phyloP scores from a whole-genome alignment of 345 rosid genomes.

The Salix udensis region DNA sequence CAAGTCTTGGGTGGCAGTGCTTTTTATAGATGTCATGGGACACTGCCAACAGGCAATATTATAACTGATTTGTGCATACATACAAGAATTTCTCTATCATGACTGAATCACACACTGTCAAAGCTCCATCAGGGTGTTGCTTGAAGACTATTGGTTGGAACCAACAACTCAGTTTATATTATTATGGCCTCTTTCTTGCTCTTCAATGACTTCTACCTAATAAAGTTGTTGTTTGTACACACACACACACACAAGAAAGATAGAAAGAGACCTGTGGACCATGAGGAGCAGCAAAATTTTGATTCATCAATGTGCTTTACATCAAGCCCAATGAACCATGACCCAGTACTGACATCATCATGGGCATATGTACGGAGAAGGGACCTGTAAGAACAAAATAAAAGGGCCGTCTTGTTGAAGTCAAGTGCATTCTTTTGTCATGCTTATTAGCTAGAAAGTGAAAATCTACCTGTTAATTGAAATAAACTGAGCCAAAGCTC shows the following conservation, averaged over 20 bases:
- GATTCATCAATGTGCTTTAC: constrained; percentile 54
- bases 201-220: not conserved
- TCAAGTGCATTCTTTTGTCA: not conserved
- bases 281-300: constrained; percentile 71
- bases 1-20: too few species aligned
- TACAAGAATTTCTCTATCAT: too few species aligned
- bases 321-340: constrained; percentile 70
- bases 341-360: constrained; percentile 69
- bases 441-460: not conserved
- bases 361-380: constrained; percentile 62
- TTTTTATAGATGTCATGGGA: too few species aligned
- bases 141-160: too few species aligned
- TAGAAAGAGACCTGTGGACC: constrained; percentile 57
- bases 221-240: not conserved
- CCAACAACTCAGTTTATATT: not conserved
- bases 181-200: not conserved
- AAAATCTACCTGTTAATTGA: constrained; percentile 57
- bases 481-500: constrained; percentile 62
- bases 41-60: too few species aligned
- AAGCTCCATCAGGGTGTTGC: too few species aligned
- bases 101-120: too few species aligned
- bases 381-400: constrained; percentile 33
- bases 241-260: not conserved
- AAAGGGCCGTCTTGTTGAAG: not conserved
- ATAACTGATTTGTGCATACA: too few species aligned